Evolutionary conservation across 345 rosid species (phyloP), one percentile per base, ranked within the genome.

Genomic region (Populus tremula): DNA sequence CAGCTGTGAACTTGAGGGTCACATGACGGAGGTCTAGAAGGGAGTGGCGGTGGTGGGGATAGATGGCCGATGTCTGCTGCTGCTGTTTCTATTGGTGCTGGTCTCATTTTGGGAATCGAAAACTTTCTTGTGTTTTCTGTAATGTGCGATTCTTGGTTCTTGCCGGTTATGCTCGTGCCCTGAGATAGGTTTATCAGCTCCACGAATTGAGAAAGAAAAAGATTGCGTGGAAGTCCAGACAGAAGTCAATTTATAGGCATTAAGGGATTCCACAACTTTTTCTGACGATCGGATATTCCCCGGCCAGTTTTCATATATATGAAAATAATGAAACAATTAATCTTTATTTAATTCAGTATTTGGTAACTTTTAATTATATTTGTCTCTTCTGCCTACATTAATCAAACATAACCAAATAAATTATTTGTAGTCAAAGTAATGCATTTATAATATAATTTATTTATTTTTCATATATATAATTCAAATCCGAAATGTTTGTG

Each of bases 21-120:
- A 74, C 88, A 87, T 56, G 86, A 77, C 27, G 85, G 12, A 27
- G 83, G 47, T 47, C 63, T n/a, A n/a, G 29, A 59, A 83, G 1
- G 16, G 17, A 38, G 16, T 61, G 69, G 13, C 2, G 7, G 53
- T 17, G 81, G 72, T 1, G 88, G 82, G 13, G 82, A 79, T 65
- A 50, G 53, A 54, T 36, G 83, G 35, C 21, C 43, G 18, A 70
- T 13, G 39, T 75, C 43, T 31, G 68, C 38, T 23, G 69, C 68
- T 11, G 56, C 68, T 18, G 72, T 23, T 36, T 35, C 67, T 69
- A 49, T 6, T 13, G 63, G 77, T 13, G 75, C 25, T 2, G 76
- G 79, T 49, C 70, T 53, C 81, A 82, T 80, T 69, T 69, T 38
- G 41, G 2, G 9, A 2, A 8, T 63, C 12, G 8, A 31, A 43